Evolutionary conservation across 805 yeast species (phyloP).

Genomic region (Debaryomyces castellii): DNA sequence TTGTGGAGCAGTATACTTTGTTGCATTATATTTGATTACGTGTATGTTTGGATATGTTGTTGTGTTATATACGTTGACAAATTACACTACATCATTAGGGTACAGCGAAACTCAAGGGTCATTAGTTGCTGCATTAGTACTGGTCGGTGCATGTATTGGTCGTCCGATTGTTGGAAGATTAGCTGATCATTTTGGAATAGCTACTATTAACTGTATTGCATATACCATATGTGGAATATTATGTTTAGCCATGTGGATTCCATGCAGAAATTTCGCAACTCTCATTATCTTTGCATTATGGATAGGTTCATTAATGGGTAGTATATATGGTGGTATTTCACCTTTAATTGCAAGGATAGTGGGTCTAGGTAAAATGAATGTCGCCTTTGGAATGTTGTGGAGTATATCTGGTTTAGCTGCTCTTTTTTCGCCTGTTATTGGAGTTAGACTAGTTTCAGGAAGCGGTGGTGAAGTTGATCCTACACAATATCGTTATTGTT

Average conservation of each 20-base stretch:
- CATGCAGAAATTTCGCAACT: constrained; percentile 57
- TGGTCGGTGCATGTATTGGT: constrained; percentile 55
- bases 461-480: constrained; percentile 30
- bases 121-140: constrained; percentile 57
- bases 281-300: constrained; percentile 52
- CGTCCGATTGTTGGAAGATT: constrained; percentile 56
- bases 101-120: constrained; percentile 56
- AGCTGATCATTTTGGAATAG: constrained; percentile 52
- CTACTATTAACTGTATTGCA: constrained; percentile 37
- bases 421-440: constrained; percentile 60
- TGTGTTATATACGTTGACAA: constrained; percentile 56
- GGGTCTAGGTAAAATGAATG: constrained; percentile 53
- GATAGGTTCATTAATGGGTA: constrained; percentile 60
- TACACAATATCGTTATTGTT: constrained; percentile 50
- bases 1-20: constrained; percentile 43
- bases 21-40: constrained; percentile 40
- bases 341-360: constrained; percentile 52
- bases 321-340: constrained; percentile 56
- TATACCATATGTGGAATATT: constrained; percentile 28
- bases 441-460: constrained; percentile 46
- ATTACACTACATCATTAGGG: constrained; percentile 60
- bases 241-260: constrained; percentile 41
- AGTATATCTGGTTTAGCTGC: constrained; percentile 48
- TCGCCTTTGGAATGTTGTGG: constrained; percentile 55
- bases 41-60: constrained; percentile 63